Conservation (phyloP, 306 rosid species). For the Quercus wislizeni region DNA sequence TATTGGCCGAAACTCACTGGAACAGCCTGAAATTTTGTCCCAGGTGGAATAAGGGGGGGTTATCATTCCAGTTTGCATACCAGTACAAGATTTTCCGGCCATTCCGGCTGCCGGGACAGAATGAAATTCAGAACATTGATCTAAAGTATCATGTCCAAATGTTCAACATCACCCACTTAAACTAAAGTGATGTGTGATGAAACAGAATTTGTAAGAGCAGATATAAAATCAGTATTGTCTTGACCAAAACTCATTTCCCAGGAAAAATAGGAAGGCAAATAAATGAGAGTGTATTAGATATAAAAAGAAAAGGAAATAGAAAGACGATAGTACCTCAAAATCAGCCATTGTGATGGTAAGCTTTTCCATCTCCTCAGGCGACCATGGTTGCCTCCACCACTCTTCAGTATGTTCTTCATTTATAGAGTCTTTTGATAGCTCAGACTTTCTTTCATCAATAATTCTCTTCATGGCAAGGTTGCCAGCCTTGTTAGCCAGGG, state of each 20-base stretch:
- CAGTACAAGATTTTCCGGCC: too few species aligned
- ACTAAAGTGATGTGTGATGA: neutral
- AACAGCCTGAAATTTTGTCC: too few species aligned
- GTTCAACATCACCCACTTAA: neutral
- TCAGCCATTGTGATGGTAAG: conserved; percentile 75
- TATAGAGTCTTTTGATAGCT: conserved; percentile 35
- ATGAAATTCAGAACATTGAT: too few species aligned
- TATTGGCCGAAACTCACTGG: too few species aligned
- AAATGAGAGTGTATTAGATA: neutral
- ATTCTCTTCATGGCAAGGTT: conserved; percentile 75
- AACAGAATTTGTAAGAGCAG: neutral
- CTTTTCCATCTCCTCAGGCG: conserved; percentile 65
- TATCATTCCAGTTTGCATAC: too few species aligned
- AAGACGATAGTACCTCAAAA: conserved; percentile 61
- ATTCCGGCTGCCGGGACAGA: too few species aligned
- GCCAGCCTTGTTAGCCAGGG: conserved; percentile 76
- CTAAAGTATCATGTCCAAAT: neutral
- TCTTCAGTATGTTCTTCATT: conserved; percentile 33
- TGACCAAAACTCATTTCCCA: neutral
- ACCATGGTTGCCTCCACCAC: conserved; percentile 73
- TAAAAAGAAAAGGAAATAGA: neutral
- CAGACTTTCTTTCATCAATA: conserved; percentile 47
- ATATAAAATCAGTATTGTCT: neutral
- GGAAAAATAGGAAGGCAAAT: neutral
- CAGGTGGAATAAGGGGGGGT: too few species aligned